These are phyloP conservation scores for Capronia americana DNA, from an alignment of 2,329 filamentous ascomycete species.

Conservation along the genomic window DNA sequence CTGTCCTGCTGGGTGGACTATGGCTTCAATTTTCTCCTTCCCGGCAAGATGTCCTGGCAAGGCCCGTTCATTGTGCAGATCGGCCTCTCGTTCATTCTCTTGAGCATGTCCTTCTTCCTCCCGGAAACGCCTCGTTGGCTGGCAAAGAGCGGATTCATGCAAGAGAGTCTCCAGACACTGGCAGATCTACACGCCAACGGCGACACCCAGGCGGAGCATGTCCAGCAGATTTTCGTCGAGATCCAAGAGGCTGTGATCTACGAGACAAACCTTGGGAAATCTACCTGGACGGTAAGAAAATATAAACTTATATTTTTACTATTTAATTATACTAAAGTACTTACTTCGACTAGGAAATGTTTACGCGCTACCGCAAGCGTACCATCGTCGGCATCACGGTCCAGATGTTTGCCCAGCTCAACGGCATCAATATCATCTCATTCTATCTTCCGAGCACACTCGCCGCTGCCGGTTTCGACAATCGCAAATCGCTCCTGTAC, in stretches of 20 bases:
- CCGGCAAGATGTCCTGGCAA: background rate
- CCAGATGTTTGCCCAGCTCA: background rate
- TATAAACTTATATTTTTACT: background rate
- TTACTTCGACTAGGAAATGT: background rate
- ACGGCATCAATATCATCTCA: background rate
- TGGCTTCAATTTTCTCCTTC: background rate
- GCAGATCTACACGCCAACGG: background rate
- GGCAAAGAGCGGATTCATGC: background rate
- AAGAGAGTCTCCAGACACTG: background rate
- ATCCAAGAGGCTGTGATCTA: background rate
- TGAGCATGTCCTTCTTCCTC: background rate
- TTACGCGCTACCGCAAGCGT: background rate
- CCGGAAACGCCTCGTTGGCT: background rate
- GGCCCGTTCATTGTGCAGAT: constrained; percentile 4
- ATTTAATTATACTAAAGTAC: background rate
- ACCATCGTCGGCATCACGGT: background rate
- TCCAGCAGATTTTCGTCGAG: background rate
- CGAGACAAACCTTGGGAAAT: background rate
- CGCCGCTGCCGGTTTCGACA: background rate
- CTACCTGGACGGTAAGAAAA: background rate
- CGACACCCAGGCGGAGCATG: background rate
- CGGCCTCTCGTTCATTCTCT: background rate
- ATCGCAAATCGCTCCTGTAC: background rate
- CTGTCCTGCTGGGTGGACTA: background rate
- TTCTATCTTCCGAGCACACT: background rate